Base-by-base conservation (phyloP, 495 filamentous ascomycete species). In the Penicillium crystallinum region DNA sequence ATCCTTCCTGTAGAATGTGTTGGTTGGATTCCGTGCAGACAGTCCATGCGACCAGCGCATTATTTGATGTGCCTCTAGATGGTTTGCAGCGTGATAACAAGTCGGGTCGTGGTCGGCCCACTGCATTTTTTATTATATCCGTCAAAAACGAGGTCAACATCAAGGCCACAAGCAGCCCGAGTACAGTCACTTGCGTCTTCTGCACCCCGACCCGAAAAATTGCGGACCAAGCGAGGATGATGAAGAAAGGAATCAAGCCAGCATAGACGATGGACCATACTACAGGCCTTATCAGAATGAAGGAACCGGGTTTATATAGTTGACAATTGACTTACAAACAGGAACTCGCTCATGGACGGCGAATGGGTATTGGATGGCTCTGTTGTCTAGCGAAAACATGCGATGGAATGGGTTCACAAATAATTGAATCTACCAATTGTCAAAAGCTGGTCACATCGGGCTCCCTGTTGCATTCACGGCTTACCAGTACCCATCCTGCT, bases 71-170 rank as follows among this genome's bases (percentile, higher is more conserved):
- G 17, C 79, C 81, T 21, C 76, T 58, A 10, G 61, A 63, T 0
- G 93, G 92, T 49, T 87, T 82, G 69, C 93, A 98, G n/a, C 93
- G 83, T 3, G 84, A 82, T 30, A 98, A 81, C 11, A 98, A 71
- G 64, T 99, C 93, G 6, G 93, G 93, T 6, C 93, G 82, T 17
- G 95, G 91, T 15, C 95, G 78, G 15, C 93, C 93, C 35, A 95
- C 89, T 0, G 84, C 79, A 64, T 97, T 97, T 63, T 99, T 99
- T 52, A 97, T 77, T 0, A 92, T 71, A 59, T 97, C 95, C 46
- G 95, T 97, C 9, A 97, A 73, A 65, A 96, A 85, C 2, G 81
- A 77, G 2, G 89, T 86, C 17, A 97, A 77, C 66, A 90, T 78
- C 17, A 97, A 64, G 43, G 87, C 80, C 50, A 90, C 88, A 15